Evolutionary conservation across 805 yeast species (phyloP), one percentile per base, ranked within the genome.

Genomic region (Saccharomycopsis fibuligera): DNA sequence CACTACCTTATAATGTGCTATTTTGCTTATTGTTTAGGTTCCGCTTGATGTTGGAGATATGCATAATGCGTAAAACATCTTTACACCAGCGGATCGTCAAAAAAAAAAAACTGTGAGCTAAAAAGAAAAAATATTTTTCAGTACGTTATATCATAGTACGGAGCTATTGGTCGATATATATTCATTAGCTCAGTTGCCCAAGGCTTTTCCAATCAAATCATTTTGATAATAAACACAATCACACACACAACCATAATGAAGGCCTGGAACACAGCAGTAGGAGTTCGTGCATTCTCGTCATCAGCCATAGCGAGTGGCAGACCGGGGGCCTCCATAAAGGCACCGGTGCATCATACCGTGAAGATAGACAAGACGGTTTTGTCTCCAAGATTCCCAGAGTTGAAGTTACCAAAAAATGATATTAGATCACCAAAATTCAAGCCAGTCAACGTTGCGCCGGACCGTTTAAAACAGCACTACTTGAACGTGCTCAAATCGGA

Each of bases 271-370:
- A n/a, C n/a, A 16, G 24, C 16, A 29, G 16, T 22, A 12, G 31
- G 46, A 12, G 41, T 40, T 16, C 44, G 55, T 41, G 30, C 19
- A 8, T 62, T 67, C 47, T 58, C 63, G 37, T 49, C 55, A 35
- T 58, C 53, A 64, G 68, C 62, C 61, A 54, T 59, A 53, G 68
- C 57, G 45, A 67, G 60, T 35, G 67, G 66, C 50, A 75, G 68
- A 63, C 75, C 75, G 44, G 83, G 79, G 27, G 78, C 75, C 63
- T 83, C 95, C 35, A 75, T 86, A 45, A 90, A 87, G 33, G 78
- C 83, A 44, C 98, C 99, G 1, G 95, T 91, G 14, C 99, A 93
- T 65, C 99, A 93, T 66, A 74, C 78, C 51, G 86, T 91, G 39
- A 79, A 78, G 56, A 79, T 87, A 60, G 75, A 78, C 59, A 93